Evolutionary conservation across 768 basidiomycete genomes (phyloP).

Genomic region (Psilocybe subaeruginosa): DNA sequence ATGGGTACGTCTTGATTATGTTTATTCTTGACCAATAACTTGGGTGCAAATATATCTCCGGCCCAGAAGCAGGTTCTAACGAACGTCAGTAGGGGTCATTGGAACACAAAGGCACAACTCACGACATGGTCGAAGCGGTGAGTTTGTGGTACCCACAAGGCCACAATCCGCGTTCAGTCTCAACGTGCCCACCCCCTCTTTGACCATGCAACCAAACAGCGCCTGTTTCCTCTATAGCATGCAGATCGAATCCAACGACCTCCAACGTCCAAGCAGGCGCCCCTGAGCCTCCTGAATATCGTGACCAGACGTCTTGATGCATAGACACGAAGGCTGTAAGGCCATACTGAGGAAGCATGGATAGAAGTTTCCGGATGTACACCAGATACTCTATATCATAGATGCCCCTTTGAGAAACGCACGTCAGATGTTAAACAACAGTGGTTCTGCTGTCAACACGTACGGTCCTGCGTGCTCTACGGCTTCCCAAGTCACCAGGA

Average conservation of each 20-base stretch:
- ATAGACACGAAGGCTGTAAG: slow-evolving; percentile 76
- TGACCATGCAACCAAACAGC: slow-evolving; percentile 90
- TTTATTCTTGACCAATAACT: slow-evolving; percentile 55
- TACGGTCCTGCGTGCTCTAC: slow-evolving; percentile 93
- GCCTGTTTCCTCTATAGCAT: slow-evolving; percentile 76
- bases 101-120: slow-evolving; percentile 28
- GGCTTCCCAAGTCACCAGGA: slow-evolving; percentile 97
- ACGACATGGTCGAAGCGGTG: slow-evolving; percentile 93
- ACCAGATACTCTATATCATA: slow-evolving; percentile 85
- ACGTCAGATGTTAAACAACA: slow-evolving; percentile 1
- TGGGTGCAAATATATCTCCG: slow-evolving; percentile 84
- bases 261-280: slow-evolving; percentile 97
- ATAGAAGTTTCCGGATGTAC: slow-evolving; percentile 74
- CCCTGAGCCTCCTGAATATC: slow-evolving; percentile 93
- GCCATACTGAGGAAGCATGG: slow-evolving; percentile 72
- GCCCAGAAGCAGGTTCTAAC: slow-evolving; percentile 91
- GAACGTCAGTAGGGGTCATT: background rate
- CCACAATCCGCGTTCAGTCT: slow-evolving; percentile 86
- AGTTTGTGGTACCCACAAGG: slow-evolving; percentile 94
- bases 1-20: slow-evolving; percentile 60
- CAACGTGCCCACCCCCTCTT: slow-evolving; percentile 72
- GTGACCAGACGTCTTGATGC: slow-evolving; percentile 97
- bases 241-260: slow-evolving; percentile 81
- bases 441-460: slow-evolving; percentile 33
- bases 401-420: slow-evolving; percentile 55